phyloP scores from a whole-genome alignment of 257 asterid genomes.

The Solanum neorickii region DNA sequence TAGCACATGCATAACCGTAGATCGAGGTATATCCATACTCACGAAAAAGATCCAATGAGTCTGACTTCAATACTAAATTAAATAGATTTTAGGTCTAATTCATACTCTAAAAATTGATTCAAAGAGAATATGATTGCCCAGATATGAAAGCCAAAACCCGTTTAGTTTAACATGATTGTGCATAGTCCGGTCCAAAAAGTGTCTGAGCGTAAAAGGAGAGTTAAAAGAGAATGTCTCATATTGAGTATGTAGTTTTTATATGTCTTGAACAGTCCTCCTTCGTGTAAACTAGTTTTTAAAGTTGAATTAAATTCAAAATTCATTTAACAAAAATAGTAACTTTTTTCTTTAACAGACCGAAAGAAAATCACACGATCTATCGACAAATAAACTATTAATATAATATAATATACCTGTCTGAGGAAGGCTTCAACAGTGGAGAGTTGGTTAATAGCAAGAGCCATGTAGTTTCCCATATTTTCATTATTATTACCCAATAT shows the following conservation, averaged over 20 bases:
- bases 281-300: neutral
- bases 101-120: too few species aligned
- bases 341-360: neutral
- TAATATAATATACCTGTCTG: slow-evolving; percentile 45
- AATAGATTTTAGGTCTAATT: too few species aligned
- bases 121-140: too few species aligned
- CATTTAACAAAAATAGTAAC: neutral
- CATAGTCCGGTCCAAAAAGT: neutral
- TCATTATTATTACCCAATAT: neutral
- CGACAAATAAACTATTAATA: neutral
- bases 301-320: neutral
- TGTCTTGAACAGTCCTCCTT: too few species aligned
- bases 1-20: neutral
- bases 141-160: neutral
- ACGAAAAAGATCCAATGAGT: accelerated
- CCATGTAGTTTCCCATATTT: slow-evolving; percentile 57
- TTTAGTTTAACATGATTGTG: neutral
- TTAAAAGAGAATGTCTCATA: too few species aligned
- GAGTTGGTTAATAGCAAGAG: slow-evolving; percentile 68
- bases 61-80: neutral
- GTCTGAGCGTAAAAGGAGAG: neutral
- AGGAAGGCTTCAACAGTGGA: slow-evolving; percentile 69
- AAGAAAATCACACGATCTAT: neutral
- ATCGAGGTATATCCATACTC: too few species aligned
- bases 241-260: too few species aligned